Evolutionary conservation across 495 filamentous ascomycete species (phyloP).

Genomic region (Hypoxylon cercidicola): DNA sequence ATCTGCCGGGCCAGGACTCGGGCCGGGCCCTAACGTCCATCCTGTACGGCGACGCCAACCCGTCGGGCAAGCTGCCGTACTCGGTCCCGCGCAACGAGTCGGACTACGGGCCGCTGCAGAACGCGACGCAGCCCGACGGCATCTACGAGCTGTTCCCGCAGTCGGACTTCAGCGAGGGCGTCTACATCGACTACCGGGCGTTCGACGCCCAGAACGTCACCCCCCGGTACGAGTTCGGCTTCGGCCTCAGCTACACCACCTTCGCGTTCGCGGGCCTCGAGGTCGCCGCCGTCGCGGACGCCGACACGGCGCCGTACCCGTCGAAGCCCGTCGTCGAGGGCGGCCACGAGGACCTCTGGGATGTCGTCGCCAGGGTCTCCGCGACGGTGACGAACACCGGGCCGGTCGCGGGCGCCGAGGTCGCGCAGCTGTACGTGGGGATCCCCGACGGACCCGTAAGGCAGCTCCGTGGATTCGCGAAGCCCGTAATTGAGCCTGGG

Average conservation of each 20-base stretch:
- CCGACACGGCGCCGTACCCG: constrained; percentile 46
- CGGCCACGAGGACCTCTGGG: constrained; percentile 68
- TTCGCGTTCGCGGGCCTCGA: constrained; percentile 62
- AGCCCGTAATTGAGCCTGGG: constrained; percentile 60
- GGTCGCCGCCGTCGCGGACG: constrained; percentile 43
- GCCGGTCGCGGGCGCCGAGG: constrained; percentile 57
- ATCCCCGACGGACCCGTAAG: constrained; percentile 63
- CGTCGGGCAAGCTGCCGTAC: constrained; percentile 75
- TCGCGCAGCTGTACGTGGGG: constrained; percentile 73
- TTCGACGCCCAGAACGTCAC: constrained; percentile 72
- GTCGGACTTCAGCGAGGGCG: constrained; percentile 71
- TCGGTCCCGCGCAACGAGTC: constrained; percentile 71
- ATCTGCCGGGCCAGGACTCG: constrained; percentile 70
- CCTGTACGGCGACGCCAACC: constrained; percentile 68
- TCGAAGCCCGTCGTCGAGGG: constrained; percentile 61
- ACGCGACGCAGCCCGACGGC: constrained; percentile 48
- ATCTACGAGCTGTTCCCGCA: constrained; percentile 61
- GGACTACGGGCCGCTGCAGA: constrained; percentile 64
- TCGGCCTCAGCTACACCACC: constrained; percentile 74
- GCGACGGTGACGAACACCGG: constrained; percentile 69
- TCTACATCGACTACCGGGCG: constrained; percentile 73
- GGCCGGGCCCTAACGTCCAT: constrained; percentile 66
- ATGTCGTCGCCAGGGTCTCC: constrained; percentile 61
- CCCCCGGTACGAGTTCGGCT: constrained; percentile 77
- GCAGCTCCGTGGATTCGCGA: constrained; percentile 75